Conservation (phyloP, 495 filamentous ascomycete species). For the Podospora bellae-mahoneyi region DNA sequence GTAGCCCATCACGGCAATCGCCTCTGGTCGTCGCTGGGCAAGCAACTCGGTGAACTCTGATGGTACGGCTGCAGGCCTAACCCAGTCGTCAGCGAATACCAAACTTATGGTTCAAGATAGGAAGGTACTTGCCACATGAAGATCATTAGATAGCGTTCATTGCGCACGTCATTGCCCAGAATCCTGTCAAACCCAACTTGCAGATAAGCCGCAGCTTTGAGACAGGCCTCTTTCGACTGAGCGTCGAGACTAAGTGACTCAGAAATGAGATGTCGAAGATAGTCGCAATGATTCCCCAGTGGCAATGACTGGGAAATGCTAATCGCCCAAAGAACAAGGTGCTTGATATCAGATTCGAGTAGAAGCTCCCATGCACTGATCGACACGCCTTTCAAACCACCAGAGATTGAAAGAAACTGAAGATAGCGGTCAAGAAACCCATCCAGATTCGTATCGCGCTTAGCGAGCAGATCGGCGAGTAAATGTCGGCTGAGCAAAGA, state of each 20-base stretch:
- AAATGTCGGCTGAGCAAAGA: constrained; percentile 36
- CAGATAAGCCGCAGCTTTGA: constrained; percentile 26
- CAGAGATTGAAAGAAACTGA: constrained; percentile 29
- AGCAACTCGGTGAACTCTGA: constrained; percentile 30
- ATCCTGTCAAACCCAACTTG: constrained; percentile 36
- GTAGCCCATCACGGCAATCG: constrained; percentile 32
- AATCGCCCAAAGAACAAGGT: constrained; percentile 26
- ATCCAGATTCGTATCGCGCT: constrained; percentile 29
- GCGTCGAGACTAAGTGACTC: constrained; percentile 20
- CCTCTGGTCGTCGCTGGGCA: constrained; percentile 27
- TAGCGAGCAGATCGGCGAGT: constrained; percentile 33
- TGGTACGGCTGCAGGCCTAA: constrained; percentile 25
- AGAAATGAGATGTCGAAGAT: constrained; percentile 20
- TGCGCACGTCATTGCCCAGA: constrained; percentile 16
- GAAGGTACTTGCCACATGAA: constrained; percentile 26
- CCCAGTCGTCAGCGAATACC: constrained; percentile 2
- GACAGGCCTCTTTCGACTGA: constrained; percentile 30
- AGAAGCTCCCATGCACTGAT: constrained; percentile 34
- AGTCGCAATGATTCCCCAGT: constrained; percentile 23
- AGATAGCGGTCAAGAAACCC: constrained; percentile 33
- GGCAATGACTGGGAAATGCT: constrained; percentile 15
- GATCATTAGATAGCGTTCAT: constrained; percentile 34
- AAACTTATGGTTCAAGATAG: not conserved
- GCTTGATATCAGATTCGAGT: constrained; percentile 31
- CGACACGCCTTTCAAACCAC: constrained; percentile 35